Conservation (phyloP, 2,329 filamentous ascomycete genomes). For the Pyricularia grisea region DNA sequence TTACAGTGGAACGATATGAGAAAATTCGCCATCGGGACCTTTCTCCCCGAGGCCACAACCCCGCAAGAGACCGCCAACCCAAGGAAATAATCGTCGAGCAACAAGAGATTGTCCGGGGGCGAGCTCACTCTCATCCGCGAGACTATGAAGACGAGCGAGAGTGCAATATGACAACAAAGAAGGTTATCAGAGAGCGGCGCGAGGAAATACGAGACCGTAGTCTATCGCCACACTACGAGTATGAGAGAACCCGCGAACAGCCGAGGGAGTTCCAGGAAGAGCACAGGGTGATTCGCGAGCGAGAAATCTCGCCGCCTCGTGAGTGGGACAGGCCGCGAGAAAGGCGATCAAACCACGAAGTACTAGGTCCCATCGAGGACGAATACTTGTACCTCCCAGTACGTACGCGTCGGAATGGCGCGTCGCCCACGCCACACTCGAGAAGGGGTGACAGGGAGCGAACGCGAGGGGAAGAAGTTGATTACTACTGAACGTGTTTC, state of each 20-base stretch:
- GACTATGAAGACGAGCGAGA: not conserved
- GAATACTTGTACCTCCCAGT: not conserved
- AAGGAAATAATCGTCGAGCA: not conserved
- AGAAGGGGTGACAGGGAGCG: not conserved
- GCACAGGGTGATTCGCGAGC: not conserved
- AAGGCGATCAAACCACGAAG: not conserved
- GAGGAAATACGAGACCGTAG: not conserved
- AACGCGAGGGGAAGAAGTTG: not conserved
- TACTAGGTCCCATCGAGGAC: not conserved
- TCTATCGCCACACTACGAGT: not conserved
- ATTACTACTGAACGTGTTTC: not conserved
- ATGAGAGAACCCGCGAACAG: not conserved
- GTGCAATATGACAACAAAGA: not conserved
- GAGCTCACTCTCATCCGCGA: not conserved
- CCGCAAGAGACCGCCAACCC: not conserved
- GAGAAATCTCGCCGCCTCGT: not conserved
- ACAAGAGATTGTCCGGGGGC: not conserved
- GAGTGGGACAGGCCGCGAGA: not conserved
- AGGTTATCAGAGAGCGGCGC: not conserved
- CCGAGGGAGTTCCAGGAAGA: not conserved
- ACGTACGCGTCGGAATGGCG: not conserved
- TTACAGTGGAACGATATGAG: not conserved
- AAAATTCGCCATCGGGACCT: not conserved
- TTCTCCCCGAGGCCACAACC: not conserved
- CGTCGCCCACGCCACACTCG: not conserved